Evolutionary conservation across 768 basidiomycete species (phyloP).

Genomic region (Boletellus ananas): DNA sequence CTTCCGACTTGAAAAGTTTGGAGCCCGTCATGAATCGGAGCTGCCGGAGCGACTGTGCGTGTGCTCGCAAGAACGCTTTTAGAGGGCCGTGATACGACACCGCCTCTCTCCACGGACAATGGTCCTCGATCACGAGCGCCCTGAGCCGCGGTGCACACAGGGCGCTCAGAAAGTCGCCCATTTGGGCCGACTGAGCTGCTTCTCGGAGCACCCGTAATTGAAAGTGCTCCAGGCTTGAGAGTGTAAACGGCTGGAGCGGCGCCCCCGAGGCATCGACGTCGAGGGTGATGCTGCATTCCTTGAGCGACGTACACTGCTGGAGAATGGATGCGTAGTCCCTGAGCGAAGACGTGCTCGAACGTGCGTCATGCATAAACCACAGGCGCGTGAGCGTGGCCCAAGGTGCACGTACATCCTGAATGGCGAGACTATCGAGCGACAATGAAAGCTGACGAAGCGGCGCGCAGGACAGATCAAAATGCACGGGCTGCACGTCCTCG

Average conservation of each 20-base stretch:
- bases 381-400: constrained; percentile 22
- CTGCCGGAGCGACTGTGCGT: constrained; percentile 9
- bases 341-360: constrained; percentile 17
- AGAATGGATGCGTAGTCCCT: constrained; percentile 18
- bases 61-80: constrained; percentile 13
- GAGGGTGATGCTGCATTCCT: constrained; percentile 18
- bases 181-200: constrained; percentile 16
- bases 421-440: constrained; percentile 18
- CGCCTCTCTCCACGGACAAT: constrained; percentile 10
- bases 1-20: constrained; percentile 12
- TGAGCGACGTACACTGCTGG: constrained; percentile 20
- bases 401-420: constrained; percentile 11
- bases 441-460: constrained; percentile 15
- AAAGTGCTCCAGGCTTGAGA: constrained; percentile 18
- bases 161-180: constrained; percentile 12
- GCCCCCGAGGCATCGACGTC: constrained; percentile 5
- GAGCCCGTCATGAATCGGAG: constrained; percentile 19
- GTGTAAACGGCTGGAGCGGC: constrained; percentile 9
- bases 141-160: constrained; percentile 17
- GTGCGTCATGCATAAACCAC: constrained; percentile 24
- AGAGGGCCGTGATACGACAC: constrained; percentile 13
- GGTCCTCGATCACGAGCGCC: constrained; percentile 17
- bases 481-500: constrained; percentile 3
- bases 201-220: constrained; percentile 15
- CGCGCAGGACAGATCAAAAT: constrained; percentile 12